Evolutionary conservation across 2,329 filamentous ascomycete genomes (phyloP).

Genomic region (Pyrenochaeta sp.): DNA sequence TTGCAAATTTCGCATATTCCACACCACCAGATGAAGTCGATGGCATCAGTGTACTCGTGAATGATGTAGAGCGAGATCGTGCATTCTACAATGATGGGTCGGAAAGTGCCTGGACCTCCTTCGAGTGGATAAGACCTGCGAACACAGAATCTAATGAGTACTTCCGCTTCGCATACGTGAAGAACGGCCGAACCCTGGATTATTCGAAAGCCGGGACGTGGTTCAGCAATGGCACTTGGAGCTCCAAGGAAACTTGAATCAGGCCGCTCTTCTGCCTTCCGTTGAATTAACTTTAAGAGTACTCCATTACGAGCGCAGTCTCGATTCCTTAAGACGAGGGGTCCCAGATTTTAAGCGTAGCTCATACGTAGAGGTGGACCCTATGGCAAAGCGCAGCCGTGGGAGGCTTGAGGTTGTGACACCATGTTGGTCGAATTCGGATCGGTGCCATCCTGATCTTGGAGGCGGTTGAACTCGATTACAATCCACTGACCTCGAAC

Average conservation of each 20-base stretch:
- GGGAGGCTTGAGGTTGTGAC: too few relatives aligned
- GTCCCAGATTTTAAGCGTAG: too few relatives aligned
- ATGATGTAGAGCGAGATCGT: conserved; percentile 77
- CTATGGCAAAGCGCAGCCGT: too few relatives aligned
- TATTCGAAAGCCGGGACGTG: conserved; percentile 42
- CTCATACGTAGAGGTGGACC: too few relatives aligned
- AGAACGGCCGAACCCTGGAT: conserved; percentile 37
- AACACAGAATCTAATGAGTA: conserved; percentile 40
- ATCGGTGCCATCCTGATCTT: too few relatives aligned
- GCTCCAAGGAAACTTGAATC: conserved; percentile 20
- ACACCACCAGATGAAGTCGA: conserved; percentile 63
- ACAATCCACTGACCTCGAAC: too few relatives aligned
- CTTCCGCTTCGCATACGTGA: conserved; percentile 47
- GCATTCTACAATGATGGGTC: conserved; percentile 33
- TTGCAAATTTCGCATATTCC: conserved; percentile 66
- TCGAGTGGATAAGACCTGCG: conserved; percentile 53
- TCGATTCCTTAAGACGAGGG: too few relatives aligned
- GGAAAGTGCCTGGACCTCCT: conserved; percentile 14
- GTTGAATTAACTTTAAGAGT: too few relatives aligned
- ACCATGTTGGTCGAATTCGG: too few relatives aligned
- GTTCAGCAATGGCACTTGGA: conserved; percentile 42
- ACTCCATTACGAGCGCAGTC: too few relatives aligned
- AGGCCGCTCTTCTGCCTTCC: background rate
- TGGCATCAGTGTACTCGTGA: conserved; percentile 80
- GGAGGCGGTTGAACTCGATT: too few relatives aligned